Percentiles rank a stretch among this genome's conserved stretches.
Evolutionary conservation across 2,329 filamentous ascomycete species (phyloP).

Genomic region (Fusarium sarcochroum): DNA sequence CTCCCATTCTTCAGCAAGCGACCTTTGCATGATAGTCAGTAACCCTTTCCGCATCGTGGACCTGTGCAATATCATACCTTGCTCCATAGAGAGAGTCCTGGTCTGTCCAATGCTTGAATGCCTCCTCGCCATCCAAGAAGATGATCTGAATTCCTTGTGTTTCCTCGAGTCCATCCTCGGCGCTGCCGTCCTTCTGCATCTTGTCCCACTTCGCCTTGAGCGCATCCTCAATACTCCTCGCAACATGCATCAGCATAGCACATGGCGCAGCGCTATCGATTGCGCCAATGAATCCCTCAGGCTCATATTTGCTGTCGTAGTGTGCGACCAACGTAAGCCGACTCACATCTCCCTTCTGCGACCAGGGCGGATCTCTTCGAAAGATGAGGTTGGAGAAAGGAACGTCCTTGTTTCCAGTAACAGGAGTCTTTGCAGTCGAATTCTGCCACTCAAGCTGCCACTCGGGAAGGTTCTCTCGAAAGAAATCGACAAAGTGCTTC

Average conservation of each 20-base stretch:
- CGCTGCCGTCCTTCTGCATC: constrained; percentile 73
- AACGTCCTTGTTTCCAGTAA: constrained; percentile 76
- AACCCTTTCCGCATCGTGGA: not conserved
- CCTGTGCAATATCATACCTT: constrained; percentile 65
- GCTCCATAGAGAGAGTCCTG: constrained; percentile 91
- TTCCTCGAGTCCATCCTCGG: constrained; percentile 73
- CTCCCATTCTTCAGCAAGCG: constrained; percentile 89
- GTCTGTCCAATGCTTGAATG: constrained; percentile 84
- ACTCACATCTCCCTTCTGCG: constrained; percentile 79
- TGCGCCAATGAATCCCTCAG: constrained; percentile 91
- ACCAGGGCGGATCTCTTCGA: constrained; percentile 89
- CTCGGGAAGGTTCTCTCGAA: constrained; percentile 77
- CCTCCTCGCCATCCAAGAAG: constrained; percentile 94
- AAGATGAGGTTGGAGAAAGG: constrained; percentile 92
- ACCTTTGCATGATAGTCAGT: constrained; percentile 53
- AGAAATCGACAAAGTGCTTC: constrained; percentile 88
- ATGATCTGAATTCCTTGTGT: constrained; percentile 90
- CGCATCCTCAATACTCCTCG: constrained; percentile 82
- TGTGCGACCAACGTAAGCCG: constrained; percentile 91
- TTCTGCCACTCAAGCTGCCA: constrained; percentile 92
- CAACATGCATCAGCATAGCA: constrained; percentile 91
- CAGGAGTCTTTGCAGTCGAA: constrained; percentile 86
- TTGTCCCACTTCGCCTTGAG: constrained; percentile 85
- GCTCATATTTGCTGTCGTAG: constrained; percentile 87
- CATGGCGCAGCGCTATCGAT: constrained; percentile 95